Conservation (phyloP, 108 stramenopile genomes). For the Cyclotella sp. region DNA sequence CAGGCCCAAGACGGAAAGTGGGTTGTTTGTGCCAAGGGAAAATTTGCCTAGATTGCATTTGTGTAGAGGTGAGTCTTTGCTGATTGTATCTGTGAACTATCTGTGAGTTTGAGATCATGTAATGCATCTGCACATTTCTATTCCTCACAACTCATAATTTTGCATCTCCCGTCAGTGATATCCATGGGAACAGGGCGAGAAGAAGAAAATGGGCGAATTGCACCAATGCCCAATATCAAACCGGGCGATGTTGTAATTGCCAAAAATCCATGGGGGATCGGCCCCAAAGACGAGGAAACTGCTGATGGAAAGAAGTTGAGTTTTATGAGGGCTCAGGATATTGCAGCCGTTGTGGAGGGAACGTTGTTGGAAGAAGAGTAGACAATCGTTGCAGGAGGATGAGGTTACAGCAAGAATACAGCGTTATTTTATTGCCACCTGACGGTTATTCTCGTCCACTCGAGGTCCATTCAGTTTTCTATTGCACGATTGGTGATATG, state of each 20-base stretch:
- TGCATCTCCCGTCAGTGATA: conserved; percentile 41
- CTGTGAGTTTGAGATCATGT: not conserved
- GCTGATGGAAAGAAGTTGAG: conserved; percentile 87
- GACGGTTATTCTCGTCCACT: not conserved
- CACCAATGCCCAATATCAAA: conserved; percentile 80
- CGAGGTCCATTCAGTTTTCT: not conserved
- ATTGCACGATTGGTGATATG: no score
- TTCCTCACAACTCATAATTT: not conserved
- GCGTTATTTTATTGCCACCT: not conserved
- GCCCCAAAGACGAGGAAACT: conserved; percentile 91
- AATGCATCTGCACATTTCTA: not conserved
- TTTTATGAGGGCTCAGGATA: conserved; percentile 81
- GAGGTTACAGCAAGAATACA: no score
- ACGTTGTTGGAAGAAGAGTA: conserved; percentile 49
- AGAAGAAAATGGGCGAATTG: conserved; percentile 84
- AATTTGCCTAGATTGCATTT: conserved; percentile 87
- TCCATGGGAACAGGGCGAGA: conserved; percentile 83
- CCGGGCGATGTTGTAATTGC: conserved; percentile 81
- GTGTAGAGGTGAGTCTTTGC: conserved; percentile 55
- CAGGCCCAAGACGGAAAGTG: conserved; percentile 63
- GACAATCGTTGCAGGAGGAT: not conserved
- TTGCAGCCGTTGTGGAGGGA: conserved; percentile 80
- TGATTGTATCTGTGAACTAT: not conserved
- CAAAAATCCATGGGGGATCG: conserved; percentile 94
- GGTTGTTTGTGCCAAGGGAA: conserved; percentile 80